Percentiles rank a stretch among this genome's conserved stretches.
Conservation (phyloP, 2,329 filamentous ascomycete genomes). For the Ceratocystis papillata region DNA sequence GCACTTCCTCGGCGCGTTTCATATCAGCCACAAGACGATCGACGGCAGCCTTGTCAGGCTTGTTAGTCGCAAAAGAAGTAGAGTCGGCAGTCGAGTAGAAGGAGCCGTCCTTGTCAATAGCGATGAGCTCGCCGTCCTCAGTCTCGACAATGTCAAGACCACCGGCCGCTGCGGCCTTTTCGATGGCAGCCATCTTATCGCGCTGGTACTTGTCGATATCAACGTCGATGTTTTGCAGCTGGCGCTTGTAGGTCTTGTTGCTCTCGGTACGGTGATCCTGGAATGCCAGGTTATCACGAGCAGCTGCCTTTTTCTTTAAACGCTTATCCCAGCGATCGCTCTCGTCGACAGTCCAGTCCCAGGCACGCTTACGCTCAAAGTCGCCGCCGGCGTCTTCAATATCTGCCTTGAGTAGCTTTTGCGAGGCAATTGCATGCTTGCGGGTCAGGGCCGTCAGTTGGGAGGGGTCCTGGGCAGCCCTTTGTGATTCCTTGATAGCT, state of each 20-base stretch:
- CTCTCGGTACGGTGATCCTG: slow-evolving; percentile 80
- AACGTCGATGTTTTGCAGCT: slow-evolving; percentile 62
- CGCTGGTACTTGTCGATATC: slow-evolving; percentile 77
- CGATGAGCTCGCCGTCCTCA: slow-evolving; percentile 87
- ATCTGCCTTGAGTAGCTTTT: slow-evolving; percentile 89
- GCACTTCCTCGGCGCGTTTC: slow-evolving; percentile 74
- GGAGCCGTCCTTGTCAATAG: slow-evolving; percentile 78
- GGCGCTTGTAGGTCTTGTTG: slow-evolving; percentile 86
- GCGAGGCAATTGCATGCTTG: slow-evolving; percentile 74
- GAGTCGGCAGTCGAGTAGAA: slow-evolving; percentile 86
- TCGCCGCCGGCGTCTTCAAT: slow-evolving; percentile 76
- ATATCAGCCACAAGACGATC: slow-evolving; percentile 80
- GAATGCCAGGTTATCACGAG: slow-evolving; percentile 79
- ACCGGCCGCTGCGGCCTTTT: slow-evolving; percentile 72
- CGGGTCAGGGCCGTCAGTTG: slow-evolving; percentile 70
- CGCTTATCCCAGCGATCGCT: slow-evolving; percentile 88
- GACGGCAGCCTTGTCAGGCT: slow-evolving; percentile 74
- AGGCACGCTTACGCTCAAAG: slow-evolving; percentile 94
- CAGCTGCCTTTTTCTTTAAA: slow-evolving; percentile 70
- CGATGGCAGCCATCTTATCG: slow-evolving; percentile 74
- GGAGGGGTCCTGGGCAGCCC: slow-evolving; percentile 63
- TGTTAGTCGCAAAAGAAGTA: slow-evolving; percentile 70
- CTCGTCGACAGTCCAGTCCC: slow-evolving; percentile 97
- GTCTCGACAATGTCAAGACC: slow-evolving; percentile 90
- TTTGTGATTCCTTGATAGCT: slow-evolving; percentile 70